These are phyloP conservation scores for Suillus lakei DNA, from an alignment of 768 basidiomycete species.

Conservation along the genomic window DNA sequence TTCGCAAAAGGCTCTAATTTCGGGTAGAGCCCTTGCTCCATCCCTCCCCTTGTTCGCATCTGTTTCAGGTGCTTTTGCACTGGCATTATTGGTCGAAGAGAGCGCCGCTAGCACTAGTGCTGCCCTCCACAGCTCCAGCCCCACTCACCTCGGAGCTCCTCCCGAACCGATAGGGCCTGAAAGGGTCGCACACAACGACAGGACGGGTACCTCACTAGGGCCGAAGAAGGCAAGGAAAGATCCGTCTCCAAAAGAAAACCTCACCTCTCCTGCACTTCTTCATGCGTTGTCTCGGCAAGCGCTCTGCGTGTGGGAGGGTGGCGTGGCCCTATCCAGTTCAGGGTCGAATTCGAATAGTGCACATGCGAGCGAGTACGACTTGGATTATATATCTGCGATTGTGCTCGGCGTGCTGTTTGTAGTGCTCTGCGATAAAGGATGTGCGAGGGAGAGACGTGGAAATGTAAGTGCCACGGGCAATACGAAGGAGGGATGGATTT, in stretches of 20 bases:
- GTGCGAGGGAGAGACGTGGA: slow-evolving; percentile 30
- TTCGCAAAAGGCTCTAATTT: slow-evolving; percentile 12
- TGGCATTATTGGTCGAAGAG: slow-evolving; percentile 52
- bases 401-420: slow-evolving; percentile 59
- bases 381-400: slow-evolving; percentile 65
- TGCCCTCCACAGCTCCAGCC: neutral
- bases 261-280: slow-evolving; percentile 42
- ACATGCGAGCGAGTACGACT: slow-evolving; percentile 44
- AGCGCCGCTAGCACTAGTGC: slow-evolving; percentile 11
- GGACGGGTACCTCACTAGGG: neutral
- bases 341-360: neutral
- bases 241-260: slow-evolving; percentile 29
- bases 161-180: slow-evolving; percentile 16
- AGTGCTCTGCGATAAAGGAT: slow-evolving; percentile 54
- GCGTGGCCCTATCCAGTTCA: neutral
- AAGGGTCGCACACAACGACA: neutral
- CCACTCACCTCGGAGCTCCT: slow-evolving; percentile 13
- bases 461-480: neutral
- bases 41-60: slow-evolving; percentile 58
- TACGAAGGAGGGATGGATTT: slow-evolving; percentile 5
- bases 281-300: slow-evolving; percentile 55
- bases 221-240: neutral
- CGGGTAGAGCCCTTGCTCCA: slow-evolving; percentile 7
- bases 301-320: slow-evolving; percentile 46
- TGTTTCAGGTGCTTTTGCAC: slow-evolving; percentile 60